These are phyloP conservation scores for Komagataella populi DNA, from an alignment of 805 yeast genomes.

Conservation along the genomic window DNA sequence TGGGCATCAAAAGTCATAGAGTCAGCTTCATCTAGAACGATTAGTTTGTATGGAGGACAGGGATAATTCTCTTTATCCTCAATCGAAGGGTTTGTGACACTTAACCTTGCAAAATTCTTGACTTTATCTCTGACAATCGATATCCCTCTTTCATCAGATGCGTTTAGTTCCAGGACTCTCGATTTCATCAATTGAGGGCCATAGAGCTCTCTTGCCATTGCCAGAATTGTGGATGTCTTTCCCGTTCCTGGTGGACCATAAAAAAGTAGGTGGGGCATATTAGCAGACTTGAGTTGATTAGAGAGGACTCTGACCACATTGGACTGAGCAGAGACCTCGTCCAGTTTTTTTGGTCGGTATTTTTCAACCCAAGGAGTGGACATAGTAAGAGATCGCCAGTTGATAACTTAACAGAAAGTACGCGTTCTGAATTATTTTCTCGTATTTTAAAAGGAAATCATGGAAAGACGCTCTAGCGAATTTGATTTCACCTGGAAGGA, in stretches of 20 bases:
- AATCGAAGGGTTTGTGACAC: conserved; percentile 67
- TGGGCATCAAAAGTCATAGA: conserved; percentile 98
- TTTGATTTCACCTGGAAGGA: not conserved
- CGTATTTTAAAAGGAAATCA: not conserved
- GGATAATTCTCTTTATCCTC: conserved; percentile 68
- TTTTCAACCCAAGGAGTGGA: conserved; percentile 80
- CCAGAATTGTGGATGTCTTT: conserved; percentile 78
- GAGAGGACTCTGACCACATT: conserved; percentile 77
- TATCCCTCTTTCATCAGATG: conserved; percentile 87
- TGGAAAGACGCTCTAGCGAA: not conserved
- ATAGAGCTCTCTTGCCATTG: conserved; percentile 66
- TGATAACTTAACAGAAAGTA: not conserved
- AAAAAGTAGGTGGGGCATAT: conserved; percentile 83
- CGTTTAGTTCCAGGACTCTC: conserved; percentile 73
- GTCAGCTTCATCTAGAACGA: conserved; percentile 91
- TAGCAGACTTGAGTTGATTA: conserved; percentile 65
- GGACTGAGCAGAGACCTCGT: conserved; percentile 85
- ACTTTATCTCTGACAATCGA: conserved; percentile 77
- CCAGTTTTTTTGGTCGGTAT: conserved; percentile 80
- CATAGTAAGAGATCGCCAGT: not conserved
- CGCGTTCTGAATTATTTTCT: not conserved
- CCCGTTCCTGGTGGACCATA: conserved; percentile 96
- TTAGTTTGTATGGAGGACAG: conserved; percentile 92
- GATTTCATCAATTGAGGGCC: conserved; percentile 58
- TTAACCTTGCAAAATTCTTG: conserved; percentile 74